Base-by-base conservation (phyloP, 768 basidiomycete species). In the Suillus subaureus region DNA sequence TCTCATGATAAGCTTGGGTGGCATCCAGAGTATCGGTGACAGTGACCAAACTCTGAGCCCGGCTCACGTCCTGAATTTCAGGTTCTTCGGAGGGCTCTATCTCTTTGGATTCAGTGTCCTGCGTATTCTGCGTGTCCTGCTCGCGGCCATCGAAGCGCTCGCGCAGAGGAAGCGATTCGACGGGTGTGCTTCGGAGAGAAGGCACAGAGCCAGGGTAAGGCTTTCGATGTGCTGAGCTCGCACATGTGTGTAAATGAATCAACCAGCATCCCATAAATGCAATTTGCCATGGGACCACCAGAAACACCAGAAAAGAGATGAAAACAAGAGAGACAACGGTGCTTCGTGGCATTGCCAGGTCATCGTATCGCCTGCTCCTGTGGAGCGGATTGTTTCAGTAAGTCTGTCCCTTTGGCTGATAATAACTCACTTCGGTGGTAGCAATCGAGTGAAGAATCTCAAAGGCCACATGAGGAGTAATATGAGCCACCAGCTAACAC, bases 241-340 rank as follows among this genome's bases (percentile, higher is more conserved):
- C 83, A 69, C 90, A 93, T 43, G 87, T 89, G 70, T 85, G 79
- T 54, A 93, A 78, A 66, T 94, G 93, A 61, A 91, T 86, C n/a
- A 89, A 66, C 88, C 93, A 93, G 69, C 89, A 89, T 23, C 92
- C 89, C 28, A 97, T 82, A 77, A 91, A 96, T 6, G 91, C 94
- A 12, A 96, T 91, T 77, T 97, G 96, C 87, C 93, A 94, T 0
- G 96, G 96, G n/a, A 96, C 81, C 61, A 95, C 78, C 45, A 92
- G 68, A 65, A 90, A 84, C 45, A 96, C 88, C n/a, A 89, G 78
- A 18, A 84, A 68, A 61, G 89, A 82, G 40, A 96, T 83, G 23
- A 90, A 58, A 8, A 73, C 68, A 74, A 94, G 84, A 7, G 91
- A 90, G 7, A 88, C 49, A 31, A 89, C 35, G 4, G 85, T 86